These are phyloP conservation scores for Tetrapisispora fleetii DNA, from an alignment of 805 yeast genomes.

Conservation along the genomic window DNA sequence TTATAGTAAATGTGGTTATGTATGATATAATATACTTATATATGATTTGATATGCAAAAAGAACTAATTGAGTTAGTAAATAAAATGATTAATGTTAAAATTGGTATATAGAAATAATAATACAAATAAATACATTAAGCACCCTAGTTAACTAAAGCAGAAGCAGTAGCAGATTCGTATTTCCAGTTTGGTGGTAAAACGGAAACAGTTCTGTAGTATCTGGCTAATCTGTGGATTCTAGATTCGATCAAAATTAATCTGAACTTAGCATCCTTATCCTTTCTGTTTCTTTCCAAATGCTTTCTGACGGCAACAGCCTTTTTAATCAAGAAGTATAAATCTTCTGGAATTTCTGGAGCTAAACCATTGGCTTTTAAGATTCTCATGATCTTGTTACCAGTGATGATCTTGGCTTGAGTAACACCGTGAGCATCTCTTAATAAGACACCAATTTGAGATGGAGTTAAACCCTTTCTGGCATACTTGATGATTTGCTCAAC, in stretches of 20 bases:
- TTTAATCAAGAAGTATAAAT: slow-evolving; percentile 96
- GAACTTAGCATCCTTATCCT: slow-evolving; percentile 99
- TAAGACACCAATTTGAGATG: slow-evolving; percentile 98
- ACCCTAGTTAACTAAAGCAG: slow-evolving; percentile 95
- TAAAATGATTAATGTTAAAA: slow-evolving; percentile 1
- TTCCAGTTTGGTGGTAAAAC: slow-evolving; percentile 99
- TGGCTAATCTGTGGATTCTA: slow-evolving; percentile 99
- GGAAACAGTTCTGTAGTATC: slow-evolving; percentile 99
- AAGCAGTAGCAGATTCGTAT: slow-evolving; percentile 99
- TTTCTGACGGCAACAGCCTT: slow-evolving; percentile 99
- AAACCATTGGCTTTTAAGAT: slow-evolving; percentile 98
- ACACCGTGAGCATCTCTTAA: slow-evolving; percentile 99
- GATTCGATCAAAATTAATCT: slow-evolving; percentile 99
- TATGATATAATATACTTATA: neutral
- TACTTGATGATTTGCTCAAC: slow-evolving; percentile 98
- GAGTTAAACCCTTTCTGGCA: slow-evolving; percentile 99
- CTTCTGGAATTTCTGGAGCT: slow-evolving; percentile 99
- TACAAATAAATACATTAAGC: slow-evolving; percentile 8
- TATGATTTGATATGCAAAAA: neutral
- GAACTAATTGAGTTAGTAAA: neutral
- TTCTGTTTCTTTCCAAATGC: slow-evolving; percentile 99
- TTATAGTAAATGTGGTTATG: neutral
- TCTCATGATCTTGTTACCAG: slow-evolving; percentile 99
- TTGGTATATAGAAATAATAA: slow-evolving; percentile 6
- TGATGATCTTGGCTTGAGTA: slow-evolving; percentile 91